phyloP scores from a whole-genome alignment of 441 rosid genomes.

The Mallotus repandus region DNA sequence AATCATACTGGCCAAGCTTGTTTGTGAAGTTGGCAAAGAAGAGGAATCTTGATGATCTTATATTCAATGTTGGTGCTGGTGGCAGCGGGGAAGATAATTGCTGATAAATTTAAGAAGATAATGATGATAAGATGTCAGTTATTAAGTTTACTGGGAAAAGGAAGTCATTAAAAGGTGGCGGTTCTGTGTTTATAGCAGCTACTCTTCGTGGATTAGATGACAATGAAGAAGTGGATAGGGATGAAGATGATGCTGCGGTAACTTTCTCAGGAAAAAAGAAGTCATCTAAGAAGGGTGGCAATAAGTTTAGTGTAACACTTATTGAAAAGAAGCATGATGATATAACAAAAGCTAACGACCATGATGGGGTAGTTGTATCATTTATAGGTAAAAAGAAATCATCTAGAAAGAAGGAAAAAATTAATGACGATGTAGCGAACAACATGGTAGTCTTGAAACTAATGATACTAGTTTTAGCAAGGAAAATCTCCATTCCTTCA shows the following conservation, averaged over 20 bases:
- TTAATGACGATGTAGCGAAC: not conserved
- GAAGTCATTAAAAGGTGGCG: constrained; percentile 49
- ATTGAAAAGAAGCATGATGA: constrained; percentile 52
- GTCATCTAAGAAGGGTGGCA: constrained; percentile 61
- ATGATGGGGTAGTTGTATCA: constrained; percentile 34
- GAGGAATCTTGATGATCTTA: constrained; percentile 51
- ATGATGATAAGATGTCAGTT: constrained; percentile 32
- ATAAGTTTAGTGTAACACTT: constrained; percentile 43
- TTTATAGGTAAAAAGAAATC: constrained; percentile 80
- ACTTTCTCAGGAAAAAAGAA: constrained; percentile 74
- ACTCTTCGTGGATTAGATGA: constrained; percentile 37
- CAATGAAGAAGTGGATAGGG: constrained; percentile 34
- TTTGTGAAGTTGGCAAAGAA: constrained; percentile 75
- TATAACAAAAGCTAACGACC: constrained; percentile 36
- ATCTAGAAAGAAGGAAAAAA: constrained; percentile 59
- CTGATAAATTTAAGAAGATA: constrained; percentile 26
- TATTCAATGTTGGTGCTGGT: constrained; percentile 64
- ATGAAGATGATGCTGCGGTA: constrained; percentile 44
- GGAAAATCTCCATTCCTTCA: constrained; percentile 56
- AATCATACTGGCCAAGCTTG: too few species aligned
- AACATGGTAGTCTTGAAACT: constrained; percentile 23
- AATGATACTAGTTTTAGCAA: constrained; percentile 31
- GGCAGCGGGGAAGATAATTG: too few species aligned
- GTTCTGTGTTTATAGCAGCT: constrained; percentile 25
- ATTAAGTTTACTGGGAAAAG: constrained; percentile 52